phyloP scores from a whole-genome alignment of 805 yeast genomes.

The Sungouiozyma ichnusensis region DNA sequence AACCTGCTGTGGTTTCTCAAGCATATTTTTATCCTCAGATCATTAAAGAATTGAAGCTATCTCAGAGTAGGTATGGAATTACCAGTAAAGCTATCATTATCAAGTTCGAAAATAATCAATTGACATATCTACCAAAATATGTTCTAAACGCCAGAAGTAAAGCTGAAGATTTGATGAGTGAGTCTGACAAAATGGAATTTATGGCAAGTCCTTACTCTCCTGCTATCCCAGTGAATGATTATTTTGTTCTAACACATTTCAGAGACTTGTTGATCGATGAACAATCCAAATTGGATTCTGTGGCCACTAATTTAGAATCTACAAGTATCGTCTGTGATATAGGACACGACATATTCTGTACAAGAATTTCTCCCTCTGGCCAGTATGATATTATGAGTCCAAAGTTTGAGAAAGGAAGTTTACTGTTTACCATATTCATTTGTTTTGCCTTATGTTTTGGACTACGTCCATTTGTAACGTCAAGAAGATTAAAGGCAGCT shows the following conservation, averaged over 20 bases:
- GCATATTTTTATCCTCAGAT: conserved; percentile 55
- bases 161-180: conserved; percentile 40
- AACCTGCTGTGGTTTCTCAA: conserved; percentile 42
- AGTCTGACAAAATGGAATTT: conserved; percentile 47
- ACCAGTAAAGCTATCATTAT: conserved; percentile 56
- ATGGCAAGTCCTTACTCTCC: conserved; percentile 58
- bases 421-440: conserved; percentile 47
- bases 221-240: conserved; percentile 40
- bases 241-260: conserved; percentile 40
- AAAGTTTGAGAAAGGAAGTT: conserved; percentile 55
- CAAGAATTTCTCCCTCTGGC: conserved; percentile 67
- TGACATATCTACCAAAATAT: conserved; percentile 61
- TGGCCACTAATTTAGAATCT: conserved; percentile 68
- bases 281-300: conserved; percentile 31
- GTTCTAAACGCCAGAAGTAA: conserved; percentile 62
- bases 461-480: conserved; percentile 47
- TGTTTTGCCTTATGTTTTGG: conserved; percentile 38
- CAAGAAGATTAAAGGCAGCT: conserved; percentile 40
- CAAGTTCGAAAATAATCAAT: conserved; percentile 48
- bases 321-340: conserved; percentile 61
- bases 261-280: conserved; percentile 32
- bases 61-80: conserved; percentile 56
- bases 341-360: conserved; percentile 68
- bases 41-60: conserved; percentile 41
- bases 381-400: conserved; percentile 68